Evolutionary conservation across 1,284 basidiomycete genomes (phyloP), one percentile per base, ranked within the genome.

Genomic region (Porogramme epimiltina): DNA sequence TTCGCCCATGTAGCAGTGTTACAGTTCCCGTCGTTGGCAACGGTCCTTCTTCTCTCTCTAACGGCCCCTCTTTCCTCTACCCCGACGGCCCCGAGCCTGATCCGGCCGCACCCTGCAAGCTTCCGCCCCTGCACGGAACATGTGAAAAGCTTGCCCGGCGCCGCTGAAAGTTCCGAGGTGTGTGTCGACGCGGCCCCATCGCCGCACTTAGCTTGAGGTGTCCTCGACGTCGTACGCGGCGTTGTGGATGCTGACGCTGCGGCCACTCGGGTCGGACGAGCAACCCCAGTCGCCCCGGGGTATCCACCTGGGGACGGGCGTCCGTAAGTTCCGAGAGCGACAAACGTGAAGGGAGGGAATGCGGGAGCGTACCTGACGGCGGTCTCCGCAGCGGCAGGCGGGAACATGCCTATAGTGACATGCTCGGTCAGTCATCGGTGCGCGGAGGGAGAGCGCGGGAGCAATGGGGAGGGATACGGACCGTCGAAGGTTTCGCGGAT

Each of bases 251-350:
- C 85, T 89, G 66, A 99, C 96, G 58, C 91, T 93, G 50, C 97
- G 81, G 40, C 97, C 97, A 57, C 93, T 96, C 31, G 97, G 97
- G 72, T 99, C 97, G 25, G 91, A 74, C 3, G 91, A 80, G 67
- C 97, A 98, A 49, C 96, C 96, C 96, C 96, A 99, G 70, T 98
- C 96, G 46, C 88, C 90, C 62, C 93, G 85, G 38, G 93, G 94
- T 68, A 95, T 87, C 93, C 93, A 95, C 59, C 89, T 89, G 68
- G 41, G 26, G n/a, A 40, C n/a, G 5, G 16, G 33, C 43, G 49
- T n/a, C 39, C 37, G 39, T 40, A 48, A 8, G 15, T 18, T 22
- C 36, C n/a, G n/a, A 38, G 31, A 19, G 47, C 31, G 22, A 20
- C n/a, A 13, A 36, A 18, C n/a, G 33, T 15, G 44, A 44, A 41